Evolutionary conservation across 2,329 filamentous ascomycete species (phyloP).

Genomic region (Lecanicillium sp.): DNA sequence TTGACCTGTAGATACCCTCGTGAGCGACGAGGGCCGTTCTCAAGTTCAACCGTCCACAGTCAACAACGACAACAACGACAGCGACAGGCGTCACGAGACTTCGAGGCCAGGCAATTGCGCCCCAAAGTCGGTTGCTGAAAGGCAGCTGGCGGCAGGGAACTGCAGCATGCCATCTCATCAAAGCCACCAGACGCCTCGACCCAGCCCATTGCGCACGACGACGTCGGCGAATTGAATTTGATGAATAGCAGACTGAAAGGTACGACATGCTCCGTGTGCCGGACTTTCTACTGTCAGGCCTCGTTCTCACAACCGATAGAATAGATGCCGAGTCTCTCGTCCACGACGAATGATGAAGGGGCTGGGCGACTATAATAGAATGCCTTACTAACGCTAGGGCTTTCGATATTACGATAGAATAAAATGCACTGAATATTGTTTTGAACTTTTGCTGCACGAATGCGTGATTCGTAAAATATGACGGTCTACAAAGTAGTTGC

Average conservation of each 20-base stretch:
- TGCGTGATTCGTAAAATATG: too few species aligned
- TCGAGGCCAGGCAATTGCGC: slow-evolving; percentile 35
- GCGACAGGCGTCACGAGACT: slow-evolving; percentile 31
- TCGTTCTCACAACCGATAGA: too few species aligned
- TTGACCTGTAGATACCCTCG: slow-evolving; percentile 89
- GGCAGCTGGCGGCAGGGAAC: slow-evolving; percentile 39
- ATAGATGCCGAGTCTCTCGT: too few species aligned
- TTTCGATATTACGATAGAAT: slow-evolving; percentile 7
- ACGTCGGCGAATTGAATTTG: slow-evolving; percentile 52
- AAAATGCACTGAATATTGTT: slow-evolving; percentile 3
- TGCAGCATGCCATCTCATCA: slow-evolving; percentile 33
- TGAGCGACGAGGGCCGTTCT: slow-evolving; percentile 74
- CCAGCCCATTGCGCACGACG: slow-evolving; percentile 61
- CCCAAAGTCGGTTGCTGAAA: slow-evolving; percentile 35
- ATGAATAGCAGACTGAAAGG: slow-evolving; percentile 10
- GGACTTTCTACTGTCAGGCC: too few species aligned
- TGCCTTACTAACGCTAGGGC: too few species aligned
- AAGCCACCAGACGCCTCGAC: slow-evolving; percentile 46
- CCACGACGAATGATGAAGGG: too few species aligned
- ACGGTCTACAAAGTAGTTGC: too few species aligned
- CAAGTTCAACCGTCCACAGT: slow-evolving; percentile 46
- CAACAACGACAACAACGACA: slow-evolving; percentile 32
- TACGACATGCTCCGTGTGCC: slow-evolving; percentile 1
- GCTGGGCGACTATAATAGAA: too few species aligned
- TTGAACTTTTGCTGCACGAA: too few species aligned